Evolutionary conservation across 179 eudicot genomes (phyloP), one percentile per base, ranked within the genome.

Genomic region (Heliamphora pulchella): DNA sequence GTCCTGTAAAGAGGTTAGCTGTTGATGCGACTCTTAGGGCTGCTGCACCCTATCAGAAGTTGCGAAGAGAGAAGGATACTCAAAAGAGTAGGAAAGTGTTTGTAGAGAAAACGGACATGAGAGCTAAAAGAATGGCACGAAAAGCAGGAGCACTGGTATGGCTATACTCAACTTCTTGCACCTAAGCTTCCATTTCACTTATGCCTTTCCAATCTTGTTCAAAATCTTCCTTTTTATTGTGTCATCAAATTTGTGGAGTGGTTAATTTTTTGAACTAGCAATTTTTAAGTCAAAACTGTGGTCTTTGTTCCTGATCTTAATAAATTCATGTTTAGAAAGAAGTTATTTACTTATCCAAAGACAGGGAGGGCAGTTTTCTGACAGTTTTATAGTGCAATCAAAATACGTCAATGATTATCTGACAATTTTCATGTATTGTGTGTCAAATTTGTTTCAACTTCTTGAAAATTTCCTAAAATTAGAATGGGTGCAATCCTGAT

Each of bases 21-120:
- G 99, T 96, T 86, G 99, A 96, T 88, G 98, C 99, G 80, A 96
- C 98, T 80, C 96, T 96, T 47, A 89, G 99, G 87, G 99, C 99
- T 77, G 99, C 99, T 85, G 99, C 99, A 71, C 99, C 99, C 41
- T 96, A 96, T 84, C 99, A 96, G 69, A 96, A 94, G 83, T 83
- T 96, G 81, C 90, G 99, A 78, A 90, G 93, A 86, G 97, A 88
- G 81, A 88, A 91, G 87, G 92, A 92, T 83, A 51, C 80, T 81
- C 89, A 9, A 47, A 92, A 88, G 81, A 88, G 3, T 14, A 89
- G 97, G 80, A 94, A 94, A 89, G 96, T 96, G 74, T 96, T 81
- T 85, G 99, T 96, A 3, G 99, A 96, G 88, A 94, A 96, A 86
- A 87, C 88, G 4, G 98, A 96, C 89, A 96, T 96, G 98, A 89